A percentile compares a stretch with the other conserved stretches of the same genome.
Conservation (phyloP, 208 protist species). For the Angomonas ambiguus region DNA sequence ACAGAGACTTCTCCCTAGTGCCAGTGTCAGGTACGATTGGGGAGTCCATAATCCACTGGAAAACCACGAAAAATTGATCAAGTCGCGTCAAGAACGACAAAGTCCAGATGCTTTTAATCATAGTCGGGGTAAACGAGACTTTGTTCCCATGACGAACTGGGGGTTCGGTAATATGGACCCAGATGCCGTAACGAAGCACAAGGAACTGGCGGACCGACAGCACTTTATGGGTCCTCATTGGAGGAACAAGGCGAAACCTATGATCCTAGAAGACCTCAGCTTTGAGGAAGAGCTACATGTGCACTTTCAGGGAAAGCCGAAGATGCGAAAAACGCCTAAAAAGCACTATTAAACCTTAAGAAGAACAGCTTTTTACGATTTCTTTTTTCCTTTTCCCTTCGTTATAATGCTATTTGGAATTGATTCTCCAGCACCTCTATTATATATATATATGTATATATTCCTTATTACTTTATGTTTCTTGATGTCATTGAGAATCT, state of each 20-base stretch:
- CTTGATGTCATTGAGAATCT: background rate
- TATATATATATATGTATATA: slow-evolving; percentile 6
- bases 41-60: slow-evolving; percentile 79
- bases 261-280: slow-evolving; percentile 81
- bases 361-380: background rate
- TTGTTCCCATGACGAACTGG: slow-evolving; percentile 92
- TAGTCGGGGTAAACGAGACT: slow-evolving; percentile 66
- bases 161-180: slow-evolving; percentile 87
- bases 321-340: slow-evolving; percentile 88
- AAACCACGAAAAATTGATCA: slow-evolving; percentile 61
- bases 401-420: background rate
- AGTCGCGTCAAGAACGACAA: slow-evolving; percentile 50
- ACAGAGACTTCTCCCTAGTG: slow-evolving; percentile 70
- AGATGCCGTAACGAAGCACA: slow-evolving; percentile 78
- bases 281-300: slow-evolving; percentile 88
- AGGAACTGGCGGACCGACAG: slow-evolving; percentile 81
- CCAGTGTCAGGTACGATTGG: slow-evolving; percentile 83
- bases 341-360: slow-evolving; percentile 61
- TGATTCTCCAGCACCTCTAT: background rate
- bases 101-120: slow-evolving; percentile 79
- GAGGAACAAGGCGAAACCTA: slow-evolving; percentile 75
- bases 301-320: slow-evolving; percentile 81
- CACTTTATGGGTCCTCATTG: slow-evolving; percentile 87
- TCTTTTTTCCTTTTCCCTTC: slow-evolving; percentile 1
- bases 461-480: background rate